Base-by-base conservation (phyloP, 2,329 filamentous ascomycete species). In the Seiridium cupressi region DNA sequence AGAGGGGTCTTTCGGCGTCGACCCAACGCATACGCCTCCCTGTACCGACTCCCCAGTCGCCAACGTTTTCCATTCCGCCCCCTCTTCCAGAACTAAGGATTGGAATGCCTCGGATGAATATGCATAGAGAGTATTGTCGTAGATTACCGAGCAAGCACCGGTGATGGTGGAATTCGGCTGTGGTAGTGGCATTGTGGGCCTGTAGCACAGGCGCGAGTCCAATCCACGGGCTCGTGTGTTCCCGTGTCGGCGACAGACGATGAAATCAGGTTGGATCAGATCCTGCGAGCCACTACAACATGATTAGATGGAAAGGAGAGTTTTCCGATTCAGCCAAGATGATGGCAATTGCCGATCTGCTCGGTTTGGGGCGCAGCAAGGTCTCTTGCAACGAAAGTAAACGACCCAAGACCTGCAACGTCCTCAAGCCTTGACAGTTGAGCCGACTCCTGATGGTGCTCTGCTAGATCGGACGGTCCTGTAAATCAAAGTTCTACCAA, bases 81-180 rank as follows among this genome's bases (percentile, higher is more conserved):
- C 90, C 65, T 87, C 75, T 63, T 84, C 76, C 64, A 98, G 77
- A 10, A 81, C 75, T 64, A 98, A 76, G 7, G 90, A 89, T 72
- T 93, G 85, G 68, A 98, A 93, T 35, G 87, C 90, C 51, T 85
- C 77, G 7, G 86, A 77, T 5, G 92, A 91, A 74, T 92, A 96
- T 51, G 90, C 88, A 78, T 96, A 98, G 57, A 98, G 85, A 10
- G 88, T 92, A 73, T 93, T 88, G 71, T 93, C 82, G 78, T 91
- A 82, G 63, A 97, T 84, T 70, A 90, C 86, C 60, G 93, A 92
- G 77, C 94, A 98, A 69, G 91, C 88, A 75, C 89, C 87, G 73
- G 87, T 84, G 72, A 97, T 79, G 63, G 88, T 80, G 71, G 87
- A 82, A 57, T 84, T 79, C 57, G 93, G 92, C 70, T 86, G 77